A percentile compares a stretch with the other conserved stretches of the same genome.
phyloP scores from a whole-genome alignment of 1,284 basidiomycete genomes.

The Calocybe gambosa region DNA sequence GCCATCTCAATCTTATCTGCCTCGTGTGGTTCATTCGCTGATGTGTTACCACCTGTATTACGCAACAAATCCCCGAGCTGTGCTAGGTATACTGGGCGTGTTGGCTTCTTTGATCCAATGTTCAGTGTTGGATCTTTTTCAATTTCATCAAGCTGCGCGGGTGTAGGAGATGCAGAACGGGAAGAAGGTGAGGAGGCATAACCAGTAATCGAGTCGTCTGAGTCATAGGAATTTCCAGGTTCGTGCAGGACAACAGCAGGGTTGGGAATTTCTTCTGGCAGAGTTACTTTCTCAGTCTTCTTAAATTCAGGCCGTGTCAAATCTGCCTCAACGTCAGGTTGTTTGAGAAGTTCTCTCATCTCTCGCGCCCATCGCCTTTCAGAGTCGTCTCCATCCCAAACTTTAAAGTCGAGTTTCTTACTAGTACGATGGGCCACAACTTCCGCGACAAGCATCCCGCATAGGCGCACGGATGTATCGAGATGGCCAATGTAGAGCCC shows the following conservation, averaged over 20 bases:
- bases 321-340: constrained; percentile 46
- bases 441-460: constrained; percentile 93
- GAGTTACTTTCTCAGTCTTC: background rate
- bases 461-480: constrained; percentile 73
- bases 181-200: constrained; percentile 68
- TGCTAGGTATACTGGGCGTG: constrained; percentile 76
- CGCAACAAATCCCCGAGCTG: constrained; percentile 73
- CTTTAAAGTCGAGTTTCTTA: constrained; percentile 71
- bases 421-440: constrained; percentile 55
- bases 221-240: constrained; percentile 47
- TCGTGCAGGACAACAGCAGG: constrained; percentile 11
- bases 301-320: constrained; percentile 15
- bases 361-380: constrained; percentile 61
- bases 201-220: constrained; percentile 79
- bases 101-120: constrained; percentile 58
- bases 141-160: constrained; percentile 75
- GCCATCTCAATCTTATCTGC: constrained; percentile 76
- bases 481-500: constrained; percentile 75
- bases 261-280: constrained; percentile 5
- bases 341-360: constrained; percentile 46
- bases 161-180: constrained; percentile 73
- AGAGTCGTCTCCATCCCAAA: constrained; percentile 79
- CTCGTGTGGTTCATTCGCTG: constrained; percentile 58
- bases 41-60: constrained; percentile 35
- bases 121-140: constrained; percentile 77